A percentile compares a stretch with the other conserved stretches of the same genome.
Evolutionary conservation across 2,329 filamentous ascomycete genomes (phyloP).

Genomic region (Lecanicillium sp.): DNA sequence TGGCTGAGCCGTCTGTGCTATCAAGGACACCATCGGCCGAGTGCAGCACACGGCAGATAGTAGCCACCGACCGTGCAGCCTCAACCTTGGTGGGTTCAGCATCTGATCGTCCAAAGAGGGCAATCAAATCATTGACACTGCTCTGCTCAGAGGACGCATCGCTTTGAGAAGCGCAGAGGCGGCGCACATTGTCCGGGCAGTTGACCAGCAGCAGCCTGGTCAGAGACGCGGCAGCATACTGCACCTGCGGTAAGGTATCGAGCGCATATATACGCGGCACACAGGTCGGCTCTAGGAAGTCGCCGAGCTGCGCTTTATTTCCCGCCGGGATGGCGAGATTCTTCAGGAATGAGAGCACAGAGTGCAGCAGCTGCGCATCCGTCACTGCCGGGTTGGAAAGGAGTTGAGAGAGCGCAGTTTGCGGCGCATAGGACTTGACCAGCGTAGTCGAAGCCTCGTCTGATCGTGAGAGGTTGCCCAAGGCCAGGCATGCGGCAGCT

Average conservation of each 20-base stretch:
- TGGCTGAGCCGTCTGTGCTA: constrained; percentile 11
- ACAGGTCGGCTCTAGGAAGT: constrained; percentile 34
- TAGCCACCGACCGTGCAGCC: constrained; percentile 44
- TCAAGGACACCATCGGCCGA: constrained; percentile 24
- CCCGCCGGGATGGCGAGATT: constrained; percentile 51
- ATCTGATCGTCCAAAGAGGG: constrained; percentile 29
- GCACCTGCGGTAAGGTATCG: constrained; percentile 45
- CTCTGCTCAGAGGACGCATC: constrained; percentile 17
- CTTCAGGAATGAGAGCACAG: constrained; percentile 53
- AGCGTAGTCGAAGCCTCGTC: constrained; percentile 45
- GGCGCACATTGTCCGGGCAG: constrained; percentile 42
- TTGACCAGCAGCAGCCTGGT: constrained; percentile 47
- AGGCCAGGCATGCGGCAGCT: constrained; percentile 49
- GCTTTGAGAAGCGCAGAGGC: constrained; percentile 28
- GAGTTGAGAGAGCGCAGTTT: constrained; percentile 36
- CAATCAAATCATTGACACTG: constrained; percentile 27
- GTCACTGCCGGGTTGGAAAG: constrained; percentile 32
- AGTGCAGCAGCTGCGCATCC: constrained; percentile 47
- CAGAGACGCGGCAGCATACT: constrained; percentile 52
- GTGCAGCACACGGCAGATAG: constrained; percentile 49
- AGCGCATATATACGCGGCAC: constrained; percentile 48
- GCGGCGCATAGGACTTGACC: constrained; percentile 32
- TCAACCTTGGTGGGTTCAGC: constrained; percentile 50
- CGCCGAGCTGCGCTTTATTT: constrained; percentile 46
- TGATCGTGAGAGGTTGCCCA: constrained; percentile 55